Evolutionary conservation across 2,329 filamentous ascomycete genomes (phyloP).

Genomic region (Paecilomyces fulvus): DNA sequence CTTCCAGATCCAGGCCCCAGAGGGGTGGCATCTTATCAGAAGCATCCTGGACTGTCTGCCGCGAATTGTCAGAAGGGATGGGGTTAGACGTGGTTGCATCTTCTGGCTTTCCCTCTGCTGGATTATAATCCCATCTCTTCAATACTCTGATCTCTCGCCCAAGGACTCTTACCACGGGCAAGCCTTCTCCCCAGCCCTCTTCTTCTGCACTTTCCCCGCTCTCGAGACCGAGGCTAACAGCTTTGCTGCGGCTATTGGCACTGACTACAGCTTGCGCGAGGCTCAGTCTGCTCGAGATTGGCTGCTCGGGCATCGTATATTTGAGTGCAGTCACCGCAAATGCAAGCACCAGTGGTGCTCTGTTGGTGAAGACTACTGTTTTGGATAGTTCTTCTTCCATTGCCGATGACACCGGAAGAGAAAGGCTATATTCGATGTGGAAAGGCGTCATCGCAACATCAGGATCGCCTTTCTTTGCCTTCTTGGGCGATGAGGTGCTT

Average conservation of each 20-base stretch:
- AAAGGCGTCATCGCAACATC: constrained; percentile 15
- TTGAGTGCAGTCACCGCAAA: constrained; percentile 67
- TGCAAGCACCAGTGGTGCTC: constrained; percentile 72
- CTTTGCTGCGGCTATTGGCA: constrained; percentile 69
- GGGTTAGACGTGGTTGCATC: constrained; percentile 5
- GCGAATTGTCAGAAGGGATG: background rate
- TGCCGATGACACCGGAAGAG: constrained; percentile 21
- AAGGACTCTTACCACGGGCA: constrained; percentile 64
- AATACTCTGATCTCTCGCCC: constrained; percentile 66
- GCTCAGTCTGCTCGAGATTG: constrained; percentile 72
- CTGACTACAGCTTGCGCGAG: constrained; percentile 78
- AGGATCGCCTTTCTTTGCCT: constrained; percentile 17
- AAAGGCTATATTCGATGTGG: constrained; percentile 25
- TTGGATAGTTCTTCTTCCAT: constrained; percentile 52
- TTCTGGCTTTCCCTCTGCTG: constrained; percentile 37
- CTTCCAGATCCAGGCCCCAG: constrained; percentile 52
- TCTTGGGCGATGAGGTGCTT: constrained; percentile 27
- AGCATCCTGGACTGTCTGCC: background rate
- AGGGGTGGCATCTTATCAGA: constrained; percentile 37
- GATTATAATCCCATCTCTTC: constrained; percentile 67
- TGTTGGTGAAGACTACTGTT: constrained; percentile 61
- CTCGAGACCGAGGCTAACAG: constrained; percentile 64
- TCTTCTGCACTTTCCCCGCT: constrained; percentile 57
- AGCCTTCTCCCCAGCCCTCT: constrained; percentile 65
- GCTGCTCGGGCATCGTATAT: constrained; percentile 78